Conservation (phyloP, 768 basidiomycete genomes). For the Psilocybe cyanescens region DNA sequence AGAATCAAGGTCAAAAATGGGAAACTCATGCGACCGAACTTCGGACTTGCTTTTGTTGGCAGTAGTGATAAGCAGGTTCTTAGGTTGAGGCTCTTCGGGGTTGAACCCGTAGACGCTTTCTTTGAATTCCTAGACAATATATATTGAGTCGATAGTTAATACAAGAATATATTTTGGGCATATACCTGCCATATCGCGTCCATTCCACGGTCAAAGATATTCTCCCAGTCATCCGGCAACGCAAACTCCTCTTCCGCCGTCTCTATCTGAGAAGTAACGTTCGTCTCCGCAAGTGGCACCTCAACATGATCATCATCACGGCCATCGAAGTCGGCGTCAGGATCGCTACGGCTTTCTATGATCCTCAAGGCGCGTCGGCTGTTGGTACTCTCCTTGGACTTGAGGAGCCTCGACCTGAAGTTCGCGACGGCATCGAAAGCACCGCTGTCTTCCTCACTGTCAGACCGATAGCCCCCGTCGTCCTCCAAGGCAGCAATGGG, state of each 20-base stretch:
- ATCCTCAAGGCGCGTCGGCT: conserved; percentile 19
- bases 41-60: neutral
- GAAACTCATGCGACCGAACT: neutral
- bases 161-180: neutral
- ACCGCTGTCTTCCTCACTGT: conserved; percentile 6
- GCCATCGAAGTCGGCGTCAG: neutral
- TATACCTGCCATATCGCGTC: conserved; percentile 10
- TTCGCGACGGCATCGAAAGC: conserved; percentile 11
- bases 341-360: conserved; percentile 9
- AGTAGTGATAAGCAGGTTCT: neutral
- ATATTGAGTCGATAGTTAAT: neutral
- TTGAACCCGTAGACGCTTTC: neutral
- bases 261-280: neutral
- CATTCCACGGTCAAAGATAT: conserved; percentile 8
- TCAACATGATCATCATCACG: neutral
- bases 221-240: neutral
- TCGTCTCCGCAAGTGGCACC: neutral
- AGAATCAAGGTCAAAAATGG: neutral
- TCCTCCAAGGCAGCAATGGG: neutral
- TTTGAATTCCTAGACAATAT: neutral
- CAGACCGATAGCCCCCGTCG: conserved; percentile 11
- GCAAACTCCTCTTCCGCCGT: neutral
- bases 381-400: conserved; percentile 8
- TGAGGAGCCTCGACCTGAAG: conserved; percentile 6
- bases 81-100: neutral